Evolutionary conservation across 148 eudicot species (phyloP), one percentile per base, ranked within the genome.

Genomic region (Linanthus parryae): DNA sequence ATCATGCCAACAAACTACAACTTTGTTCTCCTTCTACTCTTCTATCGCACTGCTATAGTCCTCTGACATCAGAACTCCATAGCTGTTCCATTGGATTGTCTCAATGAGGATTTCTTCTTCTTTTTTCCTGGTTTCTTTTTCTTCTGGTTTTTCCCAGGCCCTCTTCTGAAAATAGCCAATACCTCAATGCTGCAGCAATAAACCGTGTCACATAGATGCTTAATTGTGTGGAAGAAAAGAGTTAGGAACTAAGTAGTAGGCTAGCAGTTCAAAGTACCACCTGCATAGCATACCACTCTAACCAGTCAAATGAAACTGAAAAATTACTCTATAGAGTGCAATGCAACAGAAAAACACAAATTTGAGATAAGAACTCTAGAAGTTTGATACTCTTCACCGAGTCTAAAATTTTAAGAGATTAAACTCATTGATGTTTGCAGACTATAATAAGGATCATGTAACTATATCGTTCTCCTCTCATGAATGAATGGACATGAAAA

Each of bases 121-220:
- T 80, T 80, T 65, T 73, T 85, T 28, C 66, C 74, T 38, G 78
- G 58, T 58, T 79, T 77, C 72, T 79, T 91, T 63, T 79, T 83
- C 80, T 91, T 91, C 34, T 14, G 38, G 9, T 45, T 69, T 46
- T 29, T 44, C 57, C 49, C 64, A 16, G 71, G 64, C 19, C 68
- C 87, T 67, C 95, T 74, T 64, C 71, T 81, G 56, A 91, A 91
- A 51, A 91, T 73, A 12, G 98, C 98, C 79, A 91, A 76, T 50
- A 91, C 61, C 74, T 91, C 98, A 65, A 91, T 86, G 65, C 98
- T 91, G 89, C 89, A 81, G 63, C 58, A 54, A 63, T 36, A 48
- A 29, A 17, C 51, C 55, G 26, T 48, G 40, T 34, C 2, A 48
- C 0, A 9, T 25, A 5, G 51, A 17, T 35, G 24, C 54, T 37